Conservation (phyloP, 495 filamentous ascomycete genomes). For the Baudoinia panamericana region DNA sequence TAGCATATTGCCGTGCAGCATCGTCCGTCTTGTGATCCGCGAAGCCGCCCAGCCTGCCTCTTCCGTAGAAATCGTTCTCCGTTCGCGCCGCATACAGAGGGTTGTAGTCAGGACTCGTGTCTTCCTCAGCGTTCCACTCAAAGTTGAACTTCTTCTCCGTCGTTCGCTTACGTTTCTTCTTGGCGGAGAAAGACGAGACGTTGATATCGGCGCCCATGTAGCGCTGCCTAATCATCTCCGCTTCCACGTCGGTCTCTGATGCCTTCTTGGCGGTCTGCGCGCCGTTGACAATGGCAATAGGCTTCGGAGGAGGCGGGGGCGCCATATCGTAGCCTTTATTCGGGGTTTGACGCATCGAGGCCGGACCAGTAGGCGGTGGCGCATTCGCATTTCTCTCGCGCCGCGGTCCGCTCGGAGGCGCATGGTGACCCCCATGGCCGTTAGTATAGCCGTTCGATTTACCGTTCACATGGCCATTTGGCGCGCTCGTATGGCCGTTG, state of each 20-base stretch:
- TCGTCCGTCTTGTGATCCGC: slow-evolving; percentile 62
- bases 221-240: slow-evolving; percentile 60
- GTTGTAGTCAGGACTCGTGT: slow-evolving; percentile 83
- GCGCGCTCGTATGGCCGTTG: slow-evolving; percentile 6
- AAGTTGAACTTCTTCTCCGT: slow-evolving; percentile 98
- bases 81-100: slow-evolving; percentile 68
- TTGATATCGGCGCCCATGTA: slow-evolving; percentile 91
- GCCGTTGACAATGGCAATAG: slow-evolving; percentile 26
- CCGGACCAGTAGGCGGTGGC: slow-evolving; percentile 41
- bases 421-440: not conserved
- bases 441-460: not conserved
- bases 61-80: slow-evolving; percentile 65
- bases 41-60: slow-evolving; percentile 72
- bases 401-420: slow-evolving; percentile 66
- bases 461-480: slow-evolving; percentile 21
- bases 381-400: slow-evolving; percentile 45
- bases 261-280: slow-evolving; percentile 41
- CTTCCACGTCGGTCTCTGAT: slow-evolving; percentile 61
- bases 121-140: slow-evolving; percentile 93
- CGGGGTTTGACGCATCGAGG: slow-evolving; percentile 37
- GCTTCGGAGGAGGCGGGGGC: slow-evolving; percentile 40
- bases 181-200: slow-evolving; percentile 79
- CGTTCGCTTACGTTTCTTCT: slow-evolving; percentile 89
- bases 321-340: slow-evolving; percentile 41
- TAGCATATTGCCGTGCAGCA: slow-evolving; percentile 59